Base-by-base conservation (phyloP, 805 yeast genomes). In the Lachancea nothofagi region DNA sequence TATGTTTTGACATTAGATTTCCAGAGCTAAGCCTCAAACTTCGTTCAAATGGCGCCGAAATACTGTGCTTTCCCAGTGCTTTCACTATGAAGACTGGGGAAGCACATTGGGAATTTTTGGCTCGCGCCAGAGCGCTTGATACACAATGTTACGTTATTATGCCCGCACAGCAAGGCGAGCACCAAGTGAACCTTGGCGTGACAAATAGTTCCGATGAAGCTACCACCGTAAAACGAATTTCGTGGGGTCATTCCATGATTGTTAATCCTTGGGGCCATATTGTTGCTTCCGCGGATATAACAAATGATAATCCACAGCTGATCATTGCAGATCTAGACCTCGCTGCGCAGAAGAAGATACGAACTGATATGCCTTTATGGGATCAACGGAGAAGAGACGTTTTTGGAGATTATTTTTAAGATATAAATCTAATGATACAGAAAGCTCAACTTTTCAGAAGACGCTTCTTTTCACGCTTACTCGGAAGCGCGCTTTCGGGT, bases 181-280 rank as follows among this genome's bases (percentile, higher is more conserved):
- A 88, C 57, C 77, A 79, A 42, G 69, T 76, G 0, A 54, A 57
- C 24, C 67, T 71, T 0, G 75, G 67, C 17, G 65, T 49, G 5
- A 22, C 35, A 14, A 17, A 47, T 12, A 44, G 53, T 3, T 39
- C 51, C 7, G 24, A 28, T n/a, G 13, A 41, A 1, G 33, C 36
- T 6, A 41, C 19, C n/a, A 24, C 32, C 34, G 41, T 33, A 2
- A 49, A 68, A 41, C 67, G 97, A 41, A 72, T 75, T 41, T 83
- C 95, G 45, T 90, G 79, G 64, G 98, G 98, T 1, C 90, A 87
- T 53, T 73, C 95, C 0, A 67, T 88, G 46, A 78, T 88, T 4
- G 74, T 90, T n/a, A 90, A 84, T 49, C 97, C 98, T 0, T 85
- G 95, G 87, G 98, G 97, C 0, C 70, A 75, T 0, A 69, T 87